Base-by-base conservation (phyloP, 306 rosid species). In the Acmispon strigosus region DNA sequence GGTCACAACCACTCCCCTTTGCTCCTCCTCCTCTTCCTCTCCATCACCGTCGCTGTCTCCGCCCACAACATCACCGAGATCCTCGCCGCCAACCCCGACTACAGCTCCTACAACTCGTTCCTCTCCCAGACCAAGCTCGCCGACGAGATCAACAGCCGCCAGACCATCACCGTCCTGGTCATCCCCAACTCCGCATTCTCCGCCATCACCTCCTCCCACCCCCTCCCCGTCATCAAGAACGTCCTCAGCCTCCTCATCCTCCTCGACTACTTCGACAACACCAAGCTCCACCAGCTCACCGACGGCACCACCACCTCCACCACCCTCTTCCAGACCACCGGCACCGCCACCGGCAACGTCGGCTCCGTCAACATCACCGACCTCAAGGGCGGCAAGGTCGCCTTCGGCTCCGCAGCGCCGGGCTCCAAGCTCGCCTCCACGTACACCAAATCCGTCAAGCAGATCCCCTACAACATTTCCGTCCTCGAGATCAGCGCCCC, bases 311-410 rank as follows among this genome's bases (percentile, higher is more conserved):
- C 92, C 14, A 85, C 87, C 70, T 13, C 84, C 84, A 94, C 99
- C 80, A 89, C 99, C 0, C 92, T 94, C 51, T 79, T 80, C 85
- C 99, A 94, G 16, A 91, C 99, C 61, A 87, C 97, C 68, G 97
- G 99, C 8, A 83, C 74, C 53, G 95, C 94, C 54, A 79, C 84
- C 2, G 91, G 89, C 0, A 94, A 89, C 53, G 43, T 80, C 20
- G 99, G 99, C 7, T 91, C 85, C 70, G 95, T 94, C 74, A 94
- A 94, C 75, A 94, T 94, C 76, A 94, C 99, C 17, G 97, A 91
- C 51, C 67, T 87, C 8, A 69, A 81, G 45, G 99, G 96, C 39
- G 99, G 99, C 2, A 94, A 89, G 29, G 97, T 94, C 15, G 91
- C 65, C 42, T 89, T 94, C 84, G 99, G 96, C 75, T 94, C 99